Base-by-base conservation (phyloP, 768 basidiomycete genomes). In the Russula griseocarnosa region DNA sequence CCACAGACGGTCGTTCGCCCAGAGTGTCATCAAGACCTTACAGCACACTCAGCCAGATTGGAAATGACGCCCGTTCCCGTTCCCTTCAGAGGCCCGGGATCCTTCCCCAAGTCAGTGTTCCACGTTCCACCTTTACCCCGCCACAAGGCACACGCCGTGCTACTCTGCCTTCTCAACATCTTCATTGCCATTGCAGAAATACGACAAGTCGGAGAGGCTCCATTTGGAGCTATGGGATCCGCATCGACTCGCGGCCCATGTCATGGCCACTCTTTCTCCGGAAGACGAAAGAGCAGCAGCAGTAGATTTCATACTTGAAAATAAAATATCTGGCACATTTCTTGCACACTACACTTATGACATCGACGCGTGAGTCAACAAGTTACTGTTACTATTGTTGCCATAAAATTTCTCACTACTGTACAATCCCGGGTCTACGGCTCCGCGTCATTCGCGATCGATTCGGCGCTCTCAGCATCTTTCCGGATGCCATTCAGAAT, bases 321-420 rank as follows among this genome's bases (percentile, higher is more conserved):
- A 36, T 11, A 28, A 30, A 0, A 53, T 63, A 0, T 36, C 40
- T 8, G 62, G 62, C 1, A 7, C 56, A 2, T 63, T 63, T 14
- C 7, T 63, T 0, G 5, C 11, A 0, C 8, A 9, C 2, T 58
- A 63, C 18, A 18, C 49, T 0, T 3, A 13, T 11, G 10, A 63
- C 1, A 7, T 63, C 0, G 62, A 63, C 1, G 30, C 44, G 62
- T 63, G 49, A 59, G 58, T 38, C 20, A 32, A 38, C 36, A 6
- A 34, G 11, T 14, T 22, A 16, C 28, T 8, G 26, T 42, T 16
- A 6, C 10, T 44, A 14, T 20, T 7, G 20, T 42, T 1, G 7
- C 24, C 14, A 14, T 13, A 13, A 7, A 16, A 26, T 13, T 1
- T 44, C 42, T 44, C 42, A 44, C 42, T 5, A 5, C 30, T 30